Base-by-base conservation (phyloP, 805 yeast genomes). In the Saturnispora halmiae region DNA sequence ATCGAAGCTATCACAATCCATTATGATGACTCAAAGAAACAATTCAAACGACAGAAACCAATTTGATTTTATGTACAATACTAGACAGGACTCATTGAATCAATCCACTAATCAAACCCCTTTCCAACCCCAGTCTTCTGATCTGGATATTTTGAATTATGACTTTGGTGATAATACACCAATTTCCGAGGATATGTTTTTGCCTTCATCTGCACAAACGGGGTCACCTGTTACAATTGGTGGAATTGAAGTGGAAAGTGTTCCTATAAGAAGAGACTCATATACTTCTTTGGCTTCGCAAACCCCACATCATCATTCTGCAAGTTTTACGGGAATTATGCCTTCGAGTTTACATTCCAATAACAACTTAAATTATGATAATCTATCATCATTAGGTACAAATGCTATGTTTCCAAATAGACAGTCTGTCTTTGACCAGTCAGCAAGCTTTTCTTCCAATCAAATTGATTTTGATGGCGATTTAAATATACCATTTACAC, bases 1-100 rank as follows among this genome's bases (percentile, higher is more conserved):
- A 24, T 55, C 60, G 4, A 55, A 56, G 42, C 44, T 56, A 4
- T 54, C 60, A 2, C 60, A 58, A 35, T 50, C 59, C 3, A 49
- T 56, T 36, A 41, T 45, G 30, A 43, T 38, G 34, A 42, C 36
- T 18, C 41, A 44, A 22, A 22, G 28, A 24, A 34, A 16, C 38
- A 20, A 25, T 40, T 26, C 4, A 37, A 32, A 13, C 44, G 24
- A 21, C 38, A 31, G 41, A 24, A 18, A 9, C 20, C 34, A 36
- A 2, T 39, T 44, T n/a, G 34, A 37, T 14, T 28, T 34, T 26
- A 35, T 22, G 26, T 22, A 22, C 5, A 8, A 11, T 14, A 21
- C 29, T 21, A 29, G 40, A 21, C 18, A 37, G 16, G 30, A 37
- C 24, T 29, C 26, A 14, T 30, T 21, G n/a, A 24, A 31, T 15